Percentiles rank a stretch among this genome's conserved stretches.
Conservation (phyloP, 2,329 filamentous ascomycete species). For the Bipolaris oryzae region DNA sequence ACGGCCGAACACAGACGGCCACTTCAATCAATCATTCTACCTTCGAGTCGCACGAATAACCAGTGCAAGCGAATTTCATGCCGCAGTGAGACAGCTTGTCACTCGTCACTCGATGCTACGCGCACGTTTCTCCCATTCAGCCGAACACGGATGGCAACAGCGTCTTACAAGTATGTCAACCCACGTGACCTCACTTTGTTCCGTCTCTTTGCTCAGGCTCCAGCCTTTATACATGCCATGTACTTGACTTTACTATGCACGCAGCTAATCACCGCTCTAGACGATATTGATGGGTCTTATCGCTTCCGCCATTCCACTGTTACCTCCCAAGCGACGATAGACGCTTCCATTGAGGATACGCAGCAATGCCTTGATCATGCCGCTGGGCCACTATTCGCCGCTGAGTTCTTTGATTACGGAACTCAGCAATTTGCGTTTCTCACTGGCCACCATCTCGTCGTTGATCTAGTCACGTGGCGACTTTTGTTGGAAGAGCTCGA, state of each 20-base stretch:
- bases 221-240: neutral
- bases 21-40: slow-evolving; percentile 47
- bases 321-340: slow-evolving; percentile 31
- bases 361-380: slow-evolving; percentile 36
- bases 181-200: neutral
- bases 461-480: slow-evolving; percentile 57
- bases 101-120: slow-evolving; percentile 43
- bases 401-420: slow-evolving; percentile 46
- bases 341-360: slow-evolving; percentile 40
- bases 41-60: slow-evolving; percentile 37
- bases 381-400: slow-evolving; percentile 39
- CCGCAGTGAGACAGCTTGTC: slow-evolving; percentile 32
- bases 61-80: slow-evolving; percentile 31
- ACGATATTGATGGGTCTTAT: slow-evolving; percentile 37
- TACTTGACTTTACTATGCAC: fast-evolving
- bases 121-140: slow-evolving; percentile 34
- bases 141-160: slow-evolving; percentile 39
- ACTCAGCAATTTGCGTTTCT: slow-evolving; percentile 42
- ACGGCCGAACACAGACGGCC: slow-evolving; percentile 39
- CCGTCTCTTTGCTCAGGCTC: neutral
- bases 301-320: slow-evolving; percentile 33
- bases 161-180: slow-evolving; percentile 34
- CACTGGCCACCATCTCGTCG: slow-evolving; percentile 47
- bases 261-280: slow-evolving; percentile 9
- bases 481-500: slow-evolving; percentile 55